Evolutionary conservation across 2,329 filamentous ascomycete species (phyloP).

Genomic region (Sporothrix inflata): DNA sequence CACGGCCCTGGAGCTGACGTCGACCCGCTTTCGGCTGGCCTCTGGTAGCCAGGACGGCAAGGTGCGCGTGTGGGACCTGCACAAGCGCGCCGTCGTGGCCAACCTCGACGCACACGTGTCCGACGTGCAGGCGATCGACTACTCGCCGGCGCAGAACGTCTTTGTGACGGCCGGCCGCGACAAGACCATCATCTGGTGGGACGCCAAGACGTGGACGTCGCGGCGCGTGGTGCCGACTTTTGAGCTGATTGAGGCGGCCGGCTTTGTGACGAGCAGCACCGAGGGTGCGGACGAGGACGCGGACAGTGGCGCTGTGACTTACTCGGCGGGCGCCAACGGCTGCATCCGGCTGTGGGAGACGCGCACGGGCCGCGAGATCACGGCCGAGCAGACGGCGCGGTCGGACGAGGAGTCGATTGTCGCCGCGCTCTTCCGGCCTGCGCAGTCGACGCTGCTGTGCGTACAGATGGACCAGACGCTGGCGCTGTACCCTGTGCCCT

Average conservation of each 20-base stretch:
- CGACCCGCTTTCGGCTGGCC: conserved; percentile 71
- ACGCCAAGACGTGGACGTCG: conserved; percentile 80
- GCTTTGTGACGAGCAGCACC: conserved; percentile 63
- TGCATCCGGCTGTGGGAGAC: conserved; percentile 82
- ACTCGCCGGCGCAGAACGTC: conserved; percentile 71
- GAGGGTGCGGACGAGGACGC: background rate
- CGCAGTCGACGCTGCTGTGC: conserved; percentile 72
- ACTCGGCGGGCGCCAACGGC: conserved; percentile 83
- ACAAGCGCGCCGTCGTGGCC: conserved; percentile 76
- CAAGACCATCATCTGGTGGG: conserved; percentile 93
- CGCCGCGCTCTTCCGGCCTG: conserved; percentile 67
- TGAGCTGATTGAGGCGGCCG: conserved; percentile 82
- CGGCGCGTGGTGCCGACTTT: conserved; percentile 80
- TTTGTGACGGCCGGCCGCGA: conserved; percentile 87
- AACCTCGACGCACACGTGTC: conserved; percentile 91
- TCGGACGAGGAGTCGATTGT: conserved; percentile 70
- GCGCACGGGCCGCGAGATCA: conserved; percentile 76
- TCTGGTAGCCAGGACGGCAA: conserved; percentile 95
- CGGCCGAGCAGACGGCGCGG: conserved; percentile 67
- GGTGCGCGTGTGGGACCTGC: conserved; percentile 86
- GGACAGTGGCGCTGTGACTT: conserved; percentile 65
- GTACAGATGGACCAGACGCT: conserved; percentile 90
- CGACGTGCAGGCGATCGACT: conserved; percentile 86
- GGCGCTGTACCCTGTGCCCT: conserved; percentile 65
- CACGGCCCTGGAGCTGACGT: conserved; percentile 43